phyloP scores from a whole-genome alignment of 306 rosid species.

The Hippophae rhamnoides region DNA sequence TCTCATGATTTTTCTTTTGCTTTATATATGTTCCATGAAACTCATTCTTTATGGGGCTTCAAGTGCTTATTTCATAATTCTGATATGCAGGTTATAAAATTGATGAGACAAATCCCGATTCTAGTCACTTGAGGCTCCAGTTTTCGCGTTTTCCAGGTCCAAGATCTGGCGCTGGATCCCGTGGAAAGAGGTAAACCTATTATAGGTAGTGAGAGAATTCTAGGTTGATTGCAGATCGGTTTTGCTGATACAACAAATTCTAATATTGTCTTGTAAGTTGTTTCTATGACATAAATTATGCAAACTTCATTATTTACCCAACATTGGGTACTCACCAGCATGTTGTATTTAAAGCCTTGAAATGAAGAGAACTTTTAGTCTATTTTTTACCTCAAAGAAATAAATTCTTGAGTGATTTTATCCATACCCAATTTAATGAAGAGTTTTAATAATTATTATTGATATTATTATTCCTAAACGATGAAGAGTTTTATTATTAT shows the following conservation, averaged over 20 bases:
- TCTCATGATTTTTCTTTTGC: too few species aligned
- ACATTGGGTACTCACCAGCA: constrained; percentile 18
- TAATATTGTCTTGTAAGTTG: constrained; percentile 11
- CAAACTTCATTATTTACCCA: constrained; percentile 13
- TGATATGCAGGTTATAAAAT: constrained; percentile 55
- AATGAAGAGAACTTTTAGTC: constrained; percentile 9
- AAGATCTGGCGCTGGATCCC: constrained; percentile 50
- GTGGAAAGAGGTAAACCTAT: constrained; percentile 54
- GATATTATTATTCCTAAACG: too few species aligned
- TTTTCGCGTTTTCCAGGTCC: constrained; percentile 92
- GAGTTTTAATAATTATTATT: constrained; percentile 5
- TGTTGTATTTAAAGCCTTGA: constrained; percentile 19
- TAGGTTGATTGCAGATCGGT: constrained; percentile 21
- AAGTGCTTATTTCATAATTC: constrained; percentile 29
- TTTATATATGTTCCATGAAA: too few species aligned
- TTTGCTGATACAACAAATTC: constrained; percentile 3
- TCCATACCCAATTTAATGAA: constrained; percentile 9
- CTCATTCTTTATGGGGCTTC: too few species aligned
- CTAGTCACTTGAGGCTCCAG: constrained; percentile 68
- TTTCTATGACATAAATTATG: constrained; percentile 9
- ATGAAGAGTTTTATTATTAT: not conserved
- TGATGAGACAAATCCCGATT: constrained; percentile 57
- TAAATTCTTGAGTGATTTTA: constrained; percentile 16
- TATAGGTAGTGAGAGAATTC: constrained; percentile 11
- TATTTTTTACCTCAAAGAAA: constrained; percentile 14